Evolutionary conservation across 305 asterid species (phyloP).

Genomic region (Nicotiana rustica): DNA sequence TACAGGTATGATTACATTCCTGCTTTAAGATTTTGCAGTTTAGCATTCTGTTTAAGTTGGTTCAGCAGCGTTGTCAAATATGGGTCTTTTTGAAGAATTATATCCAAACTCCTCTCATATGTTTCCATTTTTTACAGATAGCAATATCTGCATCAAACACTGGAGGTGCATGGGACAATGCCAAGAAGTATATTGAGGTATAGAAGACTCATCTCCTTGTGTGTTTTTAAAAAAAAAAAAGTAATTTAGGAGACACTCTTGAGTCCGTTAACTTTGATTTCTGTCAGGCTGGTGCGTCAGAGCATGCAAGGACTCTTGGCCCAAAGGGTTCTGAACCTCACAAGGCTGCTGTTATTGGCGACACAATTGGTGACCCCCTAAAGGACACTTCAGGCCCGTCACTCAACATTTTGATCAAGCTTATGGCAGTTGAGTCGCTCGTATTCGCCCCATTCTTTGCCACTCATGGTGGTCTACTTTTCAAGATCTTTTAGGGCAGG

Average conservation of each 20-base stretch:
- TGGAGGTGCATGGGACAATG: conserved; percentile 48
- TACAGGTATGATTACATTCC: conserved; percentile 37
- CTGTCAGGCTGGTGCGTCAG: conserved; percentile 42
- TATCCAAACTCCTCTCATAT: background rate
- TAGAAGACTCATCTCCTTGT: background rate
- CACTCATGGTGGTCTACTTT: conserved; percentile 44
- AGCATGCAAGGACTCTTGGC: conserved; percentile 42
- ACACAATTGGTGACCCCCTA: conserved; percentile 41
- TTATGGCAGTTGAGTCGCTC: conserved; percentile 43
- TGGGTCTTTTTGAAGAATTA: background rate
- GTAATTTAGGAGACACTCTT: background rate
- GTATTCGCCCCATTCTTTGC: conserved; percentile 45
- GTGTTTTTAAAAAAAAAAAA: background rate
- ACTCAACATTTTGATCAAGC: conserved; percentile 43
- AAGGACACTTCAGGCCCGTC: conserved; percentile 48
- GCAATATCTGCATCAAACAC: conserved; percentile 44
- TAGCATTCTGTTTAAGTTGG: background rate
- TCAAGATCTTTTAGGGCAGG: conserved; percentile 34
- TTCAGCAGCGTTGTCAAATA: background rate
- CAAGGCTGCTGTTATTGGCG: conserved; percentile 44
- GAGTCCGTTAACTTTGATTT: background rate
- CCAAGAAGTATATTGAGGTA: conserved; percentile 47
- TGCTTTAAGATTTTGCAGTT: background rate
- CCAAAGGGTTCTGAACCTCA: conserved; percentile 45
- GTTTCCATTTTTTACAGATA: conserved; percentile 46